Evolutionary conservation across 352 stramenopile genomes (phyloP).

Genomic region (Phytophthora uliginosa): DNA sequence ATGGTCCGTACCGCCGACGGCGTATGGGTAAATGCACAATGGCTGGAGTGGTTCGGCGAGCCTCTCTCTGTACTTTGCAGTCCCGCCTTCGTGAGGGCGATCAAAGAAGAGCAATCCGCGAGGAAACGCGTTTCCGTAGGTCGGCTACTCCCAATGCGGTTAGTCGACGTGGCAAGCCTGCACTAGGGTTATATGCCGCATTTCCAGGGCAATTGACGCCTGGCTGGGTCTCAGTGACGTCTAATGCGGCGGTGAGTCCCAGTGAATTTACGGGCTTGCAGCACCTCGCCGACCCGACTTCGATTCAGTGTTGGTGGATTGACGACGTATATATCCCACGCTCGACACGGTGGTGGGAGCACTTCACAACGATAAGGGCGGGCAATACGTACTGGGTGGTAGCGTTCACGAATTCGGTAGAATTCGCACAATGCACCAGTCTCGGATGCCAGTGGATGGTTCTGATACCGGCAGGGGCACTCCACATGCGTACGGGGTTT

Average conservation of each 20-base stretch:
- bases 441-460: constrained; percentile 3
- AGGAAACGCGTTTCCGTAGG: not conserved
- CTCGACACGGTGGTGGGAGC: not conserved
- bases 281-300: not conserved
- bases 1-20: not conserved
- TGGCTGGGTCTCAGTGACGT: not conserved
- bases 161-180: not conserved
- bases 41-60: constrained; percentile 4
- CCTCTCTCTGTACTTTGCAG: not conserved
- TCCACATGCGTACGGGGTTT: constrained; percentile 1
- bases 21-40: constrained; percentile 3
- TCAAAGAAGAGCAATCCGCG: not conserved
- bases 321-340: not conserved
- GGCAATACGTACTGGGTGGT: not conserved
- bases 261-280: too few species aligned
- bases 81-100: not conserved
- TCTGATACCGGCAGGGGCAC: not conserved
- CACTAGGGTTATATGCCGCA: not conserved
- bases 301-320: constrained; percentile 1
- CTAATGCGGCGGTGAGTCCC: not conserved
- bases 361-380: not conserved
- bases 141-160: not conserved
- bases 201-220: constrained; percentile 2
- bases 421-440: not conserved
- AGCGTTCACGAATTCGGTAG: not conserved